Evolutionary conservation across 495 filamentous ascomycete species (phyloP).

Genomic region (Penicillium salamii): DNA sequence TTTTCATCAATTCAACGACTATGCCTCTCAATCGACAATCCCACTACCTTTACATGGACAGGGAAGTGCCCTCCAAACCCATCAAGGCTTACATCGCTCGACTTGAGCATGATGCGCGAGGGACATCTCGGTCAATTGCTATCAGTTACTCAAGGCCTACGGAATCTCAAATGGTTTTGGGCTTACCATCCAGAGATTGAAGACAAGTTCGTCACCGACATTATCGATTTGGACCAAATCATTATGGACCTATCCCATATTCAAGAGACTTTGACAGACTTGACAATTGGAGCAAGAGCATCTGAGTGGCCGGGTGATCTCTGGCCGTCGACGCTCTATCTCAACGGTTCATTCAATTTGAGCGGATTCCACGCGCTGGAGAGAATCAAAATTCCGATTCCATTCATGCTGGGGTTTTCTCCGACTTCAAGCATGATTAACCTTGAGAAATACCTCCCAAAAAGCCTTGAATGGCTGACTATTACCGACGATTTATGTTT

Average conservation of each 20-base stretch:
- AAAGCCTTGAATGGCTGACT: conserved; percentile 4
- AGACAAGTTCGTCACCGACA: conserved; percentile 3
- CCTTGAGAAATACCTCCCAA: not conserved
- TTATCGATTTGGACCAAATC: conserved; percentile 9
- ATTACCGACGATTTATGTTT: not conserved
- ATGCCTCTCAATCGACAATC: not conserved
- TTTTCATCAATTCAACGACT: not conserved
- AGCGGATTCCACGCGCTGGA: not conserved
- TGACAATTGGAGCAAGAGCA: conserved; percentile 5
- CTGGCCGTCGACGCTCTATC: not conserved
- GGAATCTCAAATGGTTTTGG: conserved; percentile 4
- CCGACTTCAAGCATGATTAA: not conserved
- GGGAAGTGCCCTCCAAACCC: conserved; percentile 4
- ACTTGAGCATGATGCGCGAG: conserved; percentile 7
- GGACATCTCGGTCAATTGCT: conserved; percentile 6
- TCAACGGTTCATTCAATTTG: conserved; percentile 3
- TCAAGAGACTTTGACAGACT: conserved; percentile 6
- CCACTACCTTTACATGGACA: conserved; percentile 1
- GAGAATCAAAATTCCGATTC: conserved; percentile 3
- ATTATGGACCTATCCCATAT: conserved; percentile 3
- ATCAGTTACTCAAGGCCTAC: conserved; percentile 3
- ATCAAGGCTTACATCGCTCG: conserved; percentile 6
- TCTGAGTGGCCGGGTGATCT: not conserved
- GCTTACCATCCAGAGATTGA: conserved; percentile 5
- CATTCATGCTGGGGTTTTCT: conserved; percentile 6